Base-by-base conservation (phyloP, 2,329 filamentous ascomycete genomes). In the Pseudogymnoascus sp. region DNA sequence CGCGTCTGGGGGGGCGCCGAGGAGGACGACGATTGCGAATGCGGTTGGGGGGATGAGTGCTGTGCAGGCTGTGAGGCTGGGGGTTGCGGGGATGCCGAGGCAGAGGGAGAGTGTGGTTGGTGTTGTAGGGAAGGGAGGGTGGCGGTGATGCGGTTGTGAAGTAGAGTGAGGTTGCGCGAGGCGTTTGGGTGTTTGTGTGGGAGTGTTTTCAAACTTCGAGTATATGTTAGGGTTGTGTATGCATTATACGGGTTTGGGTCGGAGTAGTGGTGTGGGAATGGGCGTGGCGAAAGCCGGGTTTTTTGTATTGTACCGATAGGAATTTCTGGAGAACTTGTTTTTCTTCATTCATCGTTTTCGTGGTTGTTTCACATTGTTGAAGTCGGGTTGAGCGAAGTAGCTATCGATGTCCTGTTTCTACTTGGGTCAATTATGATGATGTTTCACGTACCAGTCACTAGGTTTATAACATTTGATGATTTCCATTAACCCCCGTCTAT, bases 21-120 rank as follows among this genome's bases (percentile, higher is more conserved):
- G 72, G 16, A 65, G 71, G 2, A 72, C 69, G 4, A 73, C 71
- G 0, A 68, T 72, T 58, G 69, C 67, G 23, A 68, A 69, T 3
- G 65, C 66, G 4, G 64, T 67, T 22, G 70, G 68, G 45, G 70
- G 65, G 7, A 64, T 58, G 33, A 62, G 68, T 52, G 60, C 66
- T 22, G 61, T 64, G 19, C 64, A 63, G 7, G 65, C 67, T 33
- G 62, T 69, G 4, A 63, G 71, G 61, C 55, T 71, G 23, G 66
- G 67, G 7, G 69, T 64, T 14, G 52, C 68, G 14, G 67, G 69
- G 2, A 65, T 65, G n/a, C 67, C 69, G 1, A 71, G 67, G 45
- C 7, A 65, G 5, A 45, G 59, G 41, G 71, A 73, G 41, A 71
- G 69, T 59, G 68, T 72, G 25, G 61, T 66, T 61, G 66, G 67